Evolutionary conservation across 495 filamentous ascomycete genomes (phyloP).

Genomic region (Aspergillus cavernicola): DNA sequence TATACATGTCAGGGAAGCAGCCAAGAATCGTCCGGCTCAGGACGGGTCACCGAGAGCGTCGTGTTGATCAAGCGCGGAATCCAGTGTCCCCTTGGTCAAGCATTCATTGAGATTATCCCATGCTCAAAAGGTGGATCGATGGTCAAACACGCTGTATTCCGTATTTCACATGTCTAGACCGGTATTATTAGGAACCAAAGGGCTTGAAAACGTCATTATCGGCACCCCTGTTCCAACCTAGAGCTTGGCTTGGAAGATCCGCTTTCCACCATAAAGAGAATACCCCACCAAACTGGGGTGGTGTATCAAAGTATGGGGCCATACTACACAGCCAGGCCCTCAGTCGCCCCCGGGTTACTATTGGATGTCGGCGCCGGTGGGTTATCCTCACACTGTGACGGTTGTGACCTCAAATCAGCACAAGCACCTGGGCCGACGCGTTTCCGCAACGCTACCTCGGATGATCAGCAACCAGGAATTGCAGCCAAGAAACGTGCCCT

Average conservation of each 20-base stretch:
- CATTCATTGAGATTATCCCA: neutral
- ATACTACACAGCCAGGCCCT: neutral
- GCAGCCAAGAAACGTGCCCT: constrained; percentile 24
- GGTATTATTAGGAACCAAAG: constrained; percentile 12
- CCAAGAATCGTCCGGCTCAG: constrained; percentile 21
- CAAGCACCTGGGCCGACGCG: constrained; percentile 28
- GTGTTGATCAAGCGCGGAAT: constrained; percentile 30
- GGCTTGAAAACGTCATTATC: constrained; percentile 20
- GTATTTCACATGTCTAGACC: constrained; percentile 24
- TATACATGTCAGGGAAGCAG: constrained; percentile 26
- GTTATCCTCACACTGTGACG: neutral
- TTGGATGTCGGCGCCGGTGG: constrained; percentile 6
- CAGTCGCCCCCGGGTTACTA: neutral
- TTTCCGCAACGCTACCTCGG: constrained; percentile 35
- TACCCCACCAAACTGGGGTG: constrained; percentile 7
- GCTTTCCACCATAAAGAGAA: constrained; percentile 1
- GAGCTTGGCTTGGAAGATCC: constrained; percentile 17
- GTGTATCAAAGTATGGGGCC: neutral
- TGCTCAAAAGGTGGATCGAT: constrained; percentile 10
- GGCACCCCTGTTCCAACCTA: constrained; percentile 15
- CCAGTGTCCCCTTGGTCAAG: constrained; percentile 2
- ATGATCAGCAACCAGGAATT: constrained; percentile 39
- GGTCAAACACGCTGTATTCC: constrained; percentile 14
- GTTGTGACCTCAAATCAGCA: constrained; percentile 8
- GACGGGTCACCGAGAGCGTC: constrained; percentile 23